phyloP scores from a whole-genome alignment of 129 eudicot species.

The Escallonia herrerae region DNA sequence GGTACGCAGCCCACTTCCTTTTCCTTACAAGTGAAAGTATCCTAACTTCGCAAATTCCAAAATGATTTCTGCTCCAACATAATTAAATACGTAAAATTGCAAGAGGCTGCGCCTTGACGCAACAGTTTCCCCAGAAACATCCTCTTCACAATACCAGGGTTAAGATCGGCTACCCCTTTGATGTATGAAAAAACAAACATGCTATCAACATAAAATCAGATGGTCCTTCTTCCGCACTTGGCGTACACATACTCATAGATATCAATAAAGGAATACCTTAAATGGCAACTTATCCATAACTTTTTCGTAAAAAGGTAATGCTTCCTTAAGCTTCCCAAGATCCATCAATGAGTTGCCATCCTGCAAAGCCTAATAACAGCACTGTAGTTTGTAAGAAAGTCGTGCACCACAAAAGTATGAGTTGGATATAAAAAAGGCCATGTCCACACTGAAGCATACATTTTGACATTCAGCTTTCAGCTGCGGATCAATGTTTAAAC shows the following conservation, averaged over 20 bases:
- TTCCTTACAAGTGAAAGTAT: too few species aligned
- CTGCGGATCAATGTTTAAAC: constrained; percentile 62
- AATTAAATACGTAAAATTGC: too few species aligned
- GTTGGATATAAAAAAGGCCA: neutral
- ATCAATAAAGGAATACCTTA: constrained; percentile 32
- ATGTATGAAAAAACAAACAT: neutral
- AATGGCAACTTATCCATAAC: constrained; percentile 80
- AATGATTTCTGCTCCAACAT: too few species aligned
- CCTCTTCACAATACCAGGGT: too few species aligned
- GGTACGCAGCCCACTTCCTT: too few species aligned
- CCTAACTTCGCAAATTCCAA: too few species aligned
- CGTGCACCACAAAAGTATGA: constrained; percentile 5
- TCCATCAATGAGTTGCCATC: constrained; percentile 94
- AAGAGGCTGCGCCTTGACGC: too few species aligned
- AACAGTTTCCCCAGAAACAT: too few species aligned
- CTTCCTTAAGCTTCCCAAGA: constrained; percentile 70
- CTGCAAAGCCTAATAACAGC: constrained; percentile 55
- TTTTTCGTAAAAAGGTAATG: constrained; percentile 68
- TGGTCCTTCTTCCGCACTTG: neutral
- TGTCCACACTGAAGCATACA: constrained; percentile 34
- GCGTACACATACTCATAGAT: too few species aligned
- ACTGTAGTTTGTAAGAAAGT: constrained; percentile 27
- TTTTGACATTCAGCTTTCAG: constrained; percentile 77
- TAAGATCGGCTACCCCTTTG: too few species aligned
- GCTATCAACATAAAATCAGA: neutral